Evolutionary conservation across 345 rosid species (phyloP).

Genomic region (Eucalyptus albens): DNA sequence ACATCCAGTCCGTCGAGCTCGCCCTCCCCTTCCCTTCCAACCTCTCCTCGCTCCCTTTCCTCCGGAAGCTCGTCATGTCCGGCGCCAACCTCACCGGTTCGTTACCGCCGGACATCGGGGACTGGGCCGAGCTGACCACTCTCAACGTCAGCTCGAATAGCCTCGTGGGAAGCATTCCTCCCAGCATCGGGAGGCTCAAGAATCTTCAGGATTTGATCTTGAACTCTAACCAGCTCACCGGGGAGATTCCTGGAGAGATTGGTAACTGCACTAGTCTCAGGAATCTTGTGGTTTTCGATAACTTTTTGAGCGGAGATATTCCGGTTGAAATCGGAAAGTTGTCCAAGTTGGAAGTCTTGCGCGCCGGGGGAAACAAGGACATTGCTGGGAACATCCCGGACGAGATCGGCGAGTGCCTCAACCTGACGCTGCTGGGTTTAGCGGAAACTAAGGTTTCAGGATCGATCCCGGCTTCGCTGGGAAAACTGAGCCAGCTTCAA

Average conservation of each 20-base stretch:
- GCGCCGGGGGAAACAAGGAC: slow-evolving; percentile 79
- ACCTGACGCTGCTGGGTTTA: slow-evolving; percentile 49
- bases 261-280: slow-evolving; percentile 45
- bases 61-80: slow-evolving; percentile 40
- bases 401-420: slow-evolving; percentile 59
- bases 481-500: slow-evolving; percentile 55
- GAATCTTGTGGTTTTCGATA: slow-evolving; percentile 52
- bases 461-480: slow-evolving; percentile 52
- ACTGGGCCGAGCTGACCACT: slow-evolving; percentile 20
- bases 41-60: slow-evolving; percentile 34
- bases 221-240: slow-evolving; percentile 62
- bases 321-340: slow-evolving; percentile 55
- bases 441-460: slow-evolving; percentile 76
- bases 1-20: slow-evolving; percentile 39
- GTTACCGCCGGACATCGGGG: slow-evolving; percentile 43
- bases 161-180: slow-evolving; percentile 62
- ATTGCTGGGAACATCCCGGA: slow-evolving; percentile 61
- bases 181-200: slow-evolving; percentile 55
- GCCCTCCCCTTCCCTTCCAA: slow-evolving; percentile 50
- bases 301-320: slow-evolving; percentile 44
- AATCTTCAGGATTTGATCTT: slow-evolving; percentile 53
- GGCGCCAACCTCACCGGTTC: slow-evolving; percentile 55
- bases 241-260: slow-evolving; percentile 55
- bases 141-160: slow-evolving; percentile 57
- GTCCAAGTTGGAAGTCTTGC: slow-evolving; percentile 28